Evolutionary conservation across 148 eudicot species (phyloP), one percentile per base, ranked within the genome.

Genomic region (Rhododendron molle): DNA sequence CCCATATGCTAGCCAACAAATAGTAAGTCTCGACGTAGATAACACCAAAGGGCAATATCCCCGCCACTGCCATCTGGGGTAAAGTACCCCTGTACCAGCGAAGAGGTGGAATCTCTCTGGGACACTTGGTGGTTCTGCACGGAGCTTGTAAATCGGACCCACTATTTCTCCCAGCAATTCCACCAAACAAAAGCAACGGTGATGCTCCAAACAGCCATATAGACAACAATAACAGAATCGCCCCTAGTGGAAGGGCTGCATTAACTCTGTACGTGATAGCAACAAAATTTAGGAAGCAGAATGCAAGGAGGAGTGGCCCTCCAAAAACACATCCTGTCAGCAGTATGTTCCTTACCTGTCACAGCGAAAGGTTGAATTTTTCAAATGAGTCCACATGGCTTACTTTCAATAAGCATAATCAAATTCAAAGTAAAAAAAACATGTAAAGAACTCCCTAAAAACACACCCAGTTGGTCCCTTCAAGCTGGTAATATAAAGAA

Each of bases 31-130:
- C 89, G 38, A 87, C 81, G 47, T 85, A 82, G 44, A 87, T 87
- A 34, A 87, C 91, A 79, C 89, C 83, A 56, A 87, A 89, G 23
- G 91, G 91, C 82, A 89, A 83, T 80, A 89, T 85, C 15, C 89
- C 89, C 0, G 91, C 89, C 88, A 89, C 83, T 20, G 87, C 89
- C 91, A 89, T 87, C 73, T 89, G 91, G 85, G 91, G 91, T 56
- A 87, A 54, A 58, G 82, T 80, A 54, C 85, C 49, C 58, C 88
- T 81, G 80, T 87, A 89, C 91, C 91, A 89, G 26, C 84, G 91
- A 7, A 87, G 67, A 9, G 58, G 69, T 72, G 89, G 91, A 40
- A 89, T 84, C 58, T 89, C 91, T 81, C 86, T 85, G 4, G 89
- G 88, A 83, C 76, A 87, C 83, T 87, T 89, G 44, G 91, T 79